Evolutionary conservation across 2,329 filamentous ascomycete species (phyloP).

Genomic region (Ophiostoma sp.): DNA sequence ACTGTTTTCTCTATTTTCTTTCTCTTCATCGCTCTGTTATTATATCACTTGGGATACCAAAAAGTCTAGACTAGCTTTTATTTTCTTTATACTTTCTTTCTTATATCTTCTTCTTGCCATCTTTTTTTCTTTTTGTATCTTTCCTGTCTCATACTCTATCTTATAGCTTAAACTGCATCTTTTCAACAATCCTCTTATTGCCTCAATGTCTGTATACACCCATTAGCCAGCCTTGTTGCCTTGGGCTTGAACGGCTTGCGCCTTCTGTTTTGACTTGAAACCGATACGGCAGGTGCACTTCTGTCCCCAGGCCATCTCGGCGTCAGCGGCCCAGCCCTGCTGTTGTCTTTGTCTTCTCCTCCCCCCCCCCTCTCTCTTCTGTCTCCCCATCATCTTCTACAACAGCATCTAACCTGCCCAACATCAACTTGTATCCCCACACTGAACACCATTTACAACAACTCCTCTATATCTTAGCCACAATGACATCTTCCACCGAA

Average conservation of each 20-base stretch:
- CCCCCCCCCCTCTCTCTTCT: not conserved
- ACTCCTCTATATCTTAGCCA: too few species aligned
- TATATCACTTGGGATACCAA: conserved; percentile 12
- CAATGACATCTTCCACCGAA: too few species aligned
- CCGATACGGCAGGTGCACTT: not conserved
- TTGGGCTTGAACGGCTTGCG: not conserved
- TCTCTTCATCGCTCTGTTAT: not conserved
- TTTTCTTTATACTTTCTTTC: not conserved
- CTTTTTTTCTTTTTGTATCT: not conserved
- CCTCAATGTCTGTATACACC: too few species aligned
- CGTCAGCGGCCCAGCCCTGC: not conserved
- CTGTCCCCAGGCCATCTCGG: not conserved
- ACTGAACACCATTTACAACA: too few species aligned
- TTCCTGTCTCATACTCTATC: not conserved
- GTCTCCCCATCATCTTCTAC: not conserved
- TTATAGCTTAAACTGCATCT: too few species aligned
- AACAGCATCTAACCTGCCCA: not conserved
- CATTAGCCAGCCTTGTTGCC: not conserved
- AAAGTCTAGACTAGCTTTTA: conserved; percentile 13
- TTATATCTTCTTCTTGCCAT: not conserved
- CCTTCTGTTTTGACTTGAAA: not conserved
- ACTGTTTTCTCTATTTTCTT: not conserved
- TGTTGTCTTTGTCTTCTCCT: too few species aligned
- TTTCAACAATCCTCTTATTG: too few species aligned
- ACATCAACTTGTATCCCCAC: not conserved